These are phyloP conservation scores for Cladophialophora bantiana DNA, from an alignment of 2,329 filamentous ascomycete species.

Conservation along the genomic window DNA sequence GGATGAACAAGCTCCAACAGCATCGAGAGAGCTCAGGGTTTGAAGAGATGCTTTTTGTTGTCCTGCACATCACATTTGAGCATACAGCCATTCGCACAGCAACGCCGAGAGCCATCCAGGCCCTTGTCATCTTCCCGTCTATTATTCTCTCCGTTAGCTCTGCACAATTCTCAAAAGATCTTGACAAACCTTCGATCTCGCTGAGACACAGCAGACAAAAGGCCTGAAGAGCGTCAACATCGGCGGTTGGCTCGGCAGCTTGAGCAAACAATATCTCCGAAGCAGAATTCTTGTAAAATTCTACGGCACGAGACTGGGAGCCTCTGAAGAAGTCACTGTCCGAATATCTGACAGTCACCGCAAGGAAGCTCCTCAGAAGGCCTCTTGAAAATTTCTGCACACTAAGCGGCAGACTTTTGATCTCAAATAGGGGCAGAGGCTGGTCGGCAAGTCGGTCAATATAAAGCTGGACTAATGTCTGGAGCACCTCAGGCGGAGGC, in stretches of 20 bases:
- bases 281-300: conserved; percentile 49
- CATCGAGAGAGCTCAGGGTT: conserved; percentile 29
- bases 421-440: conserved; percentile 57
- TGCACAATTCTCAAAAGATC: not conserved
- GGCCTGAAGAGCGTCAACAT: conserved; percentile 27
- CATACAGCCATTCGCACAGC: conserved; percentile 31
- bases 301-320: conserved; percentile 38
- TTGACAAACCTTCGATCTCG: conserved; percentile 32
- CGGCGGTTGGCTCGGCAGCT: conserved; percentile 22
- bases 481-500: conserved; percentile 50
- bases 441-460: conserved; percentile 59
- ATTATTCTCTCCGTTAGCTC: not conserved
- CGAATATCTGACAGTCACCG: conserved; percentile 54
- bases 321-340: conserved; percentile 40
- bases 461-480: conserved; percentile 53
- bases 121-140: conserved; percentile 33
- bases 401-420: conserved; percentile 19
- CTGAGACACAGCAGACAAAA: conserved; percentile 34
- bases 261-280: conserved; percentile 26
- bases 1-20: conserved; percentile 36
- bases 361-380: conserved; percentile 50
- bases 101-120: conserved; percentile 35
- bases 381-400: conserved; percentile 50
- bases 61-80: conserved; percentile 19
- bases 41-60: not conserved